Evolutionary conservation across 371 early-diverging fungal genomes (phyloP), one percentile per base, ranked within the genome.

Genomic region (Zopfochytrium polystomum): DNA sequence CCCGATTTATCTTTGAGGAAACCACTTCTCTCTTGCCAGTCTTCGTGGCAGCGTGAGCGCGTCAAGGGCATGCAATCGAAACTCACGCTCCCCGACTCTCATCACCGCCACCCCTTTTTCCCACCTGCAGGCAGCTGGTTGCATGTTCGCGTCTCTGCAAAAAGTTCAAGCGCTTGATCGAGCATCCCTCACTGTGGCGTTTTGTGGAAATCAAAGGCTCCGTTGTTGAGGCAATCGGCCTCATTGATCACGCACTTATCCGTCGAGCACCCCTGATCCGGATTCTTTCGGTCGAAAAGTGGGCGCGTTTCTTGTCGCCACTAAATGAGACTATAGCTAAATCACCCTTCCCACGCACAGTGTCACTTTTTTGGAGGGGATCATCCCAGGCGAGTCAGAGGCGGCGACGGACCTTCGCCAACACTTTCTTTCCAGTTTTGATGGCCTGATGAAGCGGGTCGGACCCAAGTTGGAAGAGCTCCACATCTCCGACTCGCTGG

Each of bases 381-480:
- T 46, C 13, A 38, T 34, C 13, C 38, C 32, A 1, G 32, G 30
- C 13, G 57, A 42, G 6, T 15, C 30, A 7, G 51, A 51, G 15
- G 49, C 23, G 1, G 46, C 48, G 4, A 38, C 18, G 38, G 18
- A 18, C 38, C 38, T 38, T 18, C 7, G 38, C 11, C 38, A 38
- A 18, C 38, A 38, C 11, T 59, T 58, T 31, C 33, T 65, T 27
- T 25, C 45, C 5, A 25, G 22, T 20, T n/a, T 59, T 18, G 65
- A 65, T 7, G 30, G 20, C 3, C 53, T 59, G 9, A 30, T 65
- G 3, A 22, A 43, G 47, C 25, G 7, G 2, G 38, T 59, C n/a
- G 65, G 65, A 11, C 48, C 60, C 0, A 42, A 58, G 4, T 38
- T 65, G 35, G 44, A 42, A 25, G 50, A 59, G 13, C 47, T 65